Evolutionary conservation across 1,139 yeast genomes (phyloP).

Genomic region (Nakaseomyces kungkrabaensis): DNA sequence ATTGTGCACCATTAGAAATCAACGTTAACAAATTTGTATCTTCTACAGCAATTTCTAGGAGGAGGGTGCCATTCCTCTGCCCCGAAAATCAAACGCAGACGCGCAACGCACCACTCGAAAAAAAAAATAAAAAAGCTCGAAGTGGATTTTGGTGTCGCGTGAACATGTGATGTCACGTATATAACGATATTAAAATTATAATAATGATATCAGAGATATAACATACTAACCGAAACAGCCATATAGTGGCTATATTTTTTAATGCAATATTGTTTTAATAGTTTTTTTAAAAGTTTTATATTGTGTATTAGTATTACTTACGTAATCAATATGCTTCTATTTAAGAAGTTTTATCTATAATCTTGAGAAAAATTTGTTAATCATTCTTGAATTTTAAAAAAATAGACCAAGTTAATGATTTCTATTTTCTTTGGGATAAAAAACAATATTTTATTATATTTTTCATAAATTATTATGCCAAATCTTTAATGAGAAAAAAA

Average conservation of each 20-base stretch:
- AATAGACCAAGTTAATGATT: too few species aligned
- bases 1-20: too few species aligned
- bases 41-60: too few species aligned
- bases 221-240: too few species aligned
- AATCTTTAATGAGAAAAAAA: constrained; percentile 3
- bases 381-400: too few species aligned
- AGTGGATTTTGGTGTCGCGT: not conserved
- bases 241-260: too few species aligned
- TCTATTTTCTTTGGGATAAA: not conserved
- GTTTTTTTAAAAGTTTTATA: not conserved
- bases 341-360: not conserved
- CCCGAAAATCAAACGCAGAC: too few species aligned
- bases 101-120: too few species aligned
- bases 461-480: constrained; percentile 1
- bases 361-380: not conserved
- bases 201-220: too few species aligned
- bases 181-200: not conserved
- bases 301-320: constrained; percentile 1
- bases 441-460: not conserved
- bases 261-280: not conserved
- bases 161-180: not conserved
- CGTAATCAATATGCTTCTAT: constrained; percentile 1
- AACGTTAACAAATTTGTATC: too few species aligned
- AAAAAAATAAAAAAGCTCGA: too few species aligned
- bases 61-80: too few species aligned